phyloP scores from a whole-genome alignment of 345 rosid genomes.

The Populus nigra region DNA sequence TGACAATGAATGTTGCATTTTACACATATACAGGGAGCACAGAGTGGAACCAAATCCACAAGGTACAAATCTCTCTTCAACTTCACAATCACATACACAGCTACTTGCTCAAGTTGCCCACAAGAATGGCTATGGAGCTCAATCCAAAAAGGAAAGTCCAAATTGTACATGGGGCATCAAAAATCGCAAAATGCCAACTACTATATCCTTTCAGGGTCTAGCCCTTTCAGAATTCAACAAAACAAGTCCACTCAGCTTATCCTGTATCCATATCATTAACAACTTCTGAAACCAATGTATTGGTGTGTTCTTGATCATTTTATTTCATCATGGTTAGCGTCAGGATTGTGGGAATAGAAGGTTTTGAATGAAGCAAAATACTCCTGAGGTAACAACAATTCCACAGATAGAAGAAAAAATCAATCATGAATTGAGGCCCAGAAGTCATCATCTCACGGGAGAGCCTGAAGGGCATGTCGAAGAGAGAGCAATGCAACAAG shows the following conservation, averaged over 20 bases:
- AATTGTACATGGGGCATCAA: background rate
- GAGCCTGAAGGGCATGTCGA: constrained; percentile 32
- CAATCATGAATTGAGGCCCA: constrained; percentile 8
- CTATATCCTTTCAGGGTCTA: background rate
- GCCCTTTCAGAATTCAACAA: background rate
- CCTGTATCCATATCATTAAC: background rate
- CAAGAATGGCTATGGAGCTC: background rate
- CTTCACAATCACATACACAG: too few species aligned
- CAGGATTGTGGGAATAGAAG: background rate
- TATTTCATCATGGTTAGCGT: too few species aligned
- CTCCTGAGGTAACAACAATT: background rate
- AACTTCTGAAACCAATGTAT: background rate
- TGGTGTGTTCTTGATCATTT: background rate
- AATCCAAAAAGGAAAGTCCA: background rate
- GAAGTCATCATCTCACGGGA: constrained; percentile 26
- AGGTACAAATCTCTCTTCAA: too few species aligned
- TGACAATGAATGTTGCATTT: too few species aligned
- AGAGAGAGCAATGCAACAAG: constrained; percentile 31
- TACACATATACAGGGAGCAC: too few species aligned
- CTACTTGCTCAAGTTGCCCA: accelerated
- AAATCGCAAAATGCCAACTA: background rate
- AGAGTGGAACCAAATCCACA: too few species aligned
- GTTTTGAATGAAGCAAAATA: background rate
- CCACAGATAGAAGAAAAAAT: constrained; percentile 37
- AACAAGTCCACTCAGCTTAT: background rate